These are phyloP conservation scores for Coprinellus aureogranulatus DNA, from an alignment of 768 basidiomycete genomes.

Conservation along the genomic window DNA sequence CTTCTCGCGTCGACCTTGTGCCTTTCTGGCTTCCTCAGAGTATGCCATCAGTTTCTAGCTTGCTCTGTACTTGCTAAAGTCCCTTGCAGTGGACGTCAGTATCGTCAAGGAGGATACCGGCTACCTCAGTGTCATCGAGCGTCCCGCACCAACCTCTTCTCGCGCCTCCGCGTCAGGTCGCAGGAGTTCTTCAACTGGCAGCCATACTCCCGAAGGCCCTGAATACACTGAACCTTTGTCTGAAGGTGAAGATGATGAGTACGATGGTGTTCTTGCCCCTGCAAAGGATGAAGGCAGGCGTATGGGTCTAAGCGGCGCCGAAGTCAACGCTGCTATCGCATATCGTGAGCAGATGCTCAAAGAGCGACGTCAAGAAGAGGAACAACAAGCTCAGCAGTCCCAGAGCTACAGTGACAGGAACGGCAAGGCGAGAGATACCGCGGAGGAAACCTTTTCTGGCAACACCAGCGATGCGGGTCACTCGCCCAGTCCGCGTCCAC, in stretches of 20 bases:
- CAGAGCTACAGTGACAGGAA: slow-evolving; percentile 13
- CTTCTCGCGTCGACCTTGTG: slow-evolving; percentile 90
- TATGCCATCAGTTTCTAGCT: slow-evolving; percentile 29
- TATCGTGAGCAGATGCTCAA: slow-evolving; percentile 81
- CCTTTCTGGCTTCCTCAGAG: slow-evolving; percentile 99
- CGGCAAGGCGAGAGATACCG: slow-evolving; percentile 20
- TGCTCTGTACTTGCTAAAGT: neutral
- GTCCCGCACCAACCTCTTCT: slow-evolving; percentile 75
- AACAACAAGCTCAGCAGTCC: slow-evolving; percentile 12
- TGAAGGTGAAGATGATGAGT: slow-evolving; percentile 81
- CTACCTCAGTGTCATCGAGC: slow-evolving; percentile 68
- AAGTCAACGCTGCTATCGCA: slow-evolving; percentile 82
- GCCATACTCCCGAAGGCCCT: slow-evolving; percentile 14
- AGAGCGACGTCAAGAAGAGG: slow-evolving; percentile 33
- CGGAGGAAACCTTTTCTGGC: too few species aligned
- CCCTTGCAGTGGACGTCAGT: slow-evolving; percentile 78
- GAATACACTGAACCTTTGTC: slow-evolving; percentile 86
- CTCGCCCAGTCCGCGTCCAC: neutral
- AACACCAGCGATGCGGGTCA: slow-evolving; percentile 13
- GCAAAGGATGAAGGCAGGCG: slow-evolving; percentile 81
- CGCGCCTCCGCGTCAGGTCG: slow-evolving; percentile 40
- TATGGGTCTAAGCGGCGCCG: slow-evolving; percentile 68
- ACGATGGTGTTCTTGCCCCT: slow-evolving; percentile 61
- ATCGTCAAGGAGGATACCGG: slow-evolving; percentile 91
- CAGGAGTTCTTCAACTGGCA: neutral